phyloP scores from a whole-genome alignment of 2,329 filamentous ascomycete species.

The Aureobasidium sp. region DNA sequence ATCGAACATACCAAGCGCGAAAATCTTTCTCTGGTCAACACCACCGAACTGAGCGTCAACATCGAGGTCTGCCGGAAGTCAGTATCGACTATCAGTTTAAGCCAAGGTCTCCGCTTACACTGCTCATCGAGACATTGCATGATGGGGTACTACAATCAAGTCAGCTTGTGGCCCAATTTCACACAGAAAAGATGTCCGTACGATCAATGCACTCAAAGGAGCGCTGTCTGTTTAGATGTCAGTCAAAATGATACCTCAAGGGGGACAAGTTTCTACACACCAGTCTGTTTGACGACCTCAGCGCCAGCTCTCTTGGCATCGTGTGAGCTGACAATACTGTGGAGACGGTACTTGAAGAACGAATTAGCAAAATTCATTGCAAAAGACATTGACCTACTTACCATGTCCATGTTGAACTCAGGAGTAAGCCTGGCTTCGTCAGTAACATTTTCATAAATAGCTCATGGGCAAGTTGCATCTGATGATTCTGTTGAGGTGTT shows the following conservation, averaged over 20 bases:
- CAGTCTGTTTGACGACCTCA: slow-evolving; percentile 90
- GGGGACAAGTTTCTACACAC: not conserved
- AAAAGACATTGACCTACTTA: not conserved
- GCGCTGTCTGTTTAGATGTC: slow-evolving; percentile 48
- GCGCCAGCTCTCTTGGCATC: slow-evolving; percentile 81
- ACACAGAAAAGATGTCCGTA: slow-evolving; percentile 42
- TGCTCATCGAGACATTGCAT: slow-evolving; percentile 90
- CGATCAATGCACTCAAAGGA: slow-evolving; percentile 62
- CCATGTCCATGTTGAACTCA: slow-evolving; percentile 76
- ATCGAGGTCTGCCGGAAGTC: slow-evolving; percentile 51
- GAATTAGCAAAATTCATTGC: not conserved
- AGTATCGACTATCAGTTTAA: slow-evolving; percentile 43
- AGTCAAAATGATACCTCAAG: not conserved
- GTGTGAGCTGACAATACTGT: slow-evolving; percentile 63
- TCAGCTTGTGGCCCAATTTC: not conserved
- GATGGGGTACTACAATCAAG: slow-evolving; percentile 32
- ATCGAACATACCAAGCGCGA: slow-evolving; percentile 75
- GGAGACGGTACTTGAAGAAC: slow-evolving; percentile 54
- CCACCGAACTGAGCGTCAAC: slow-evolving; percentile 87
- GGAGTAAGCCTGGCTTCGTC: slow-evolving; percentile 36
- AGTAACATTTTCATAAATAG: not conserved
- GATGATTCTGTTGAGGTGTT: not conserved
- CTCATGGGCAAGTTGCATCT: not conserved
- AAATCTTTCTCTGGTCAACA: slow-evolving; percentile 81
- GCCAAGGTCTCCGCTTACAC: slow-evolving; percentile 26